Conservation (phyloP, 192 early-diverging fungal genomes). For the Coemansia umbellata region DNA sequence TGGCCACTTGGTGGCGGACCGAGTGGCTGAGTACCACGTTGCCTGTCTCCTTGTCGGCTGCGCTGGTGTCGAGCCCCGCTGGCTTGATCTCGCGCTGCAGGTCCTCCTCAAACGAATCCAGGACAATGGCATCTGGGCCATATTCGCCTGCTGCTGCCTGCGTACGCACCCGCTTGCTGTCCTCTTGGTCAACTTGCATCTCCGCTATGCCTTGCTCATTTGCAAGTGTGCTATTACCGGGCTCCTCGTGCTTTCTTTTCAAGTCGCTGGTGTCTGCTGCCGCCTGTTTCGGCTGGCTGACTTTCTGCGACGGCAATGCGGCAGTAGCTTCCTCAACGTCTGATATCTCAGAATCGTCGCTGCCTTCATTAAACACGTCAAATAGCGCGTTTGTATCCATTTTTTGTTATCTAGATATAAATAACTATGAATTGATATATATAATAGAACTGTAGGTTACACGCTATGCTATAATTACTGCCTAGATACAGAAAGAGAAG, state of each 20-base stretch:
- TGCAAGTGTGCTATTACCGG: neutral
- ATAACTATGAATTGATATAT: no score
- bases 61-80: constrained; percentile 50
- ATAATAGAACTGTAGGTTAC: no score
- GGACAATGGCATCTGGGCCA: constrained; percentile 52
- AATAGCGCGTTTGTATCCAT: constrained; percentile 46
- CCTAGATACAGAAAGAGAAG: no score
- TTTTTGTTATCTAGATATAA: no score
- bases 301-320: no score
- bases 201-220: neutral
- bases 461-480: no score
- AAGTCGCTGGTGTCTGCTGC: neutral
- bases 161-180: constrained; percentile 24
- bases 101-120: constrained; percentile 67
- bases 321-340: constrained; percentile 2
- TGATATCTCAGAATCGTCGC: constrained; percentile 18
- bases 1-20: constrained; percentile 92
- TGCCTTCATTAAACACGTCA: constrained; percentile 46
- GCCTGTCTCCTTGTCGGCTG: constrained; percentile 51
- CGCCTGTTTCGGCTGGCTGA: no score
- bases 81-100: constrained; percentile 63
- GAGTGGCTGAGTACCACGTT: constrained; percentile 50
- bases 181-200: neutral
- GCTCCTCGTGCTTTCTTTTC: neutral
- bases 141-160: constrained; percentile 8